These are phyloP conservation scores for Scutellaria minor DNA, from an alignment of 257 asterid species.

Conservation along the genomic window DNA sequence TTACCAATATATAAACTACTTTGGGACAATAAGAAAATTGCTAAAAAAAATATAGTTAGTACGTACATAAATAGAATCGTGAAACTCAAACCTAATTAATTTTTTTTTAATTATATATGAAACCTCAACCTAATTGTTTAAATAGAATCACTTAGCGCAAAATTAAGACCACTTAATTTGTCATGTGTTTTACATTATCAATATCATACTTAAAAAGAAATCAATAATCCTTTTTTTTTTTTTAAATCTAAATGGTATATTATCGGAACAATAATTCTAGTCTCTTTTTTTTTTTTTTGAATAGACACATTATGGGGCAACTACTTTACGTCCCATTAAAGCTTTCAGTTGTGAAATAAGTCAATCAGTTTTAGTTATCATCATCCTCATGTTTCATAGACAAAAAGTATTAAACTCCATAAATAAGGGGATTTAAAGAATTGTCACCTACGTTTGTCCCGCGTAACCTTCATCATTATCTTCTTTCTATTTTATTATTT, in stretches of 20 bases:
- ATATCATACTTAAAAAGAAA: too few species aligned
- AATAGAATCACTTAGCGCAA: too few species aligned
- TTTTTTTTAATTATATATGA: too few species aligned
- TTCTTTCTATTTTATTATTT: slow-evolving; percentile 12
- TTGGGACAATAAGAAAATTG: too few species aligned
- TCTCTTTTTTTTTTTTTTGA: neutral
- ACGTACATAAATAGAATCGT: too few species aligned
- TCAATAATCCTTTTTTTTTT: neutral
- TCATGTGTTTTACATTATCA: too few species aligned
- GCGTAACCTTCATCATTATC: slow-evolving; percentile 6
- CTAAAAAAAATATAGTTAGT: too few species aligned
- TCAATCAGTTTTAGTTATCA: slow-evolving; percentile 28
- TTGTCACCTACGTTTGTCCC: slow-evolving; percentile 28
- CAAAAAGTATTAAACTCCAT: slow-evolving; percentile 22
- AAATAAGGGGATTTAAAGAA: slow-evolving; percentile 18
- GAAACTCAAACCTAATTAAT: too few species aligned
- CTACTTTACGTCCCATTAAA: slow-evolving; percentile 34
- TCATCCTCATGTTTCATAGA: slow-evolving; percentile 28
- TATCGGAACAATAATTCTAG: neutral
- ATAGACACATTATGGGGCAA: slow-evolving; percentile 26
- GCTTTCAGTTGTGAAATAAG: slow-evolving; percentile 23
- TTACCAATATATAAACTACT: too few species aligned
- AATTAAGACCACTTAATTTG: too few species aligned
- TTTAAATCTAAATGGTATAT: neutral
- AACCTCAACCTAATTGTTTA: too few species aligned